Evolutionary conservation across 208 protist species (phyloP).

Genomic region (Trypanosoma platydactyli): DNA sequence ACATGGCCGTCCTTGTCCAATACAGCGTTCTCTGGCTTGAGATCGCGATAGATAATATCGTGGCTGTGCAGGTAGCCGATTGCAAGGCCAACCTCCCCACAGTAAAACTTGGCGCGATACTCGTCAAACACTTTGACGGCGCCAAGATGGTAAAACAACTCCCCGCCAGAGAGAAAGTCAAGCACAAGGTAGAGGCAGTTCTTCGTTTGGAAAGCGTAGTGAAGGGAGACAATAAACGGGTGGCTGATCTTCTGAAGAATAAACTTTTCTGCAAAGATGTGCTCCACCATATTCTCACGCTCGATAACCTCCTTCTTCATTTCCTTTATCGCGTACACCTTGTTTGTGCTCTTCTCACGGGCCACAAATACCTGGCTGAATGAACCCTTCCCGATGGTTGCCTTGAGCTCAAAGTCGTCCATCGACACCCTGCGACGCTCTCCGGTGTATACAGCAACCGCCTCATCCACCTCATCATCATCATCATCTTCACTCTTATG

Average conservation of each 20-base stretch:
- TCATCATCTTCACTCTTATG: slow-evolving; percentile 36
- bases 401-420: slow-evolving; percentile 86
- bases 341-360: slow-evolving; percentile 74
- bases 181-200: slow-evolving; percentile 92
- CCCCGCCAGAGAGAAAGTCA: slow-evolving; percentile 91
- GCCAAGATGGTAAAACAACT: slow-evolving; percentile 87
- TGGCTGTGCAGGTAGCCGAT: slow-evolving; percentile 91
- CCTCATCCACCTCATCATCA: too few relatives aligned
- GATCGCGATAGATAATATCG: slow-evolving; percentile 93
- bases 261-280: slow-evolving; percentile 86
- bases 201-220: slow-evolving; percentile 95
- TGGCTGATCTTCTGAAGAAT: slow-evolving; percentile 93
- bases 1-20: slow-evolving; percentile 83
- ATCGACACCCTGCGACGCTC: slow-evolving; percentile 60
- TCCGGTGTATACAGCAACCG: slow-evolving; percentile 29
- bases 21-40: slow-evolving; percentile 92
- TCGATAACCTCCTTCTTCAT: slow-evolving; percentile 78
- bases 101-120: slow-evolving; percentile 88
- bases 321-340: slow-evolving; percentile 93
- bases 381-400: slow-evolving; percentile 91
- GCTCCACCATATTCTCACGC: slow-evolving; percentile 54
- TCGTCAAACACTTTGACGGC: slow-evolving; percentile 61
- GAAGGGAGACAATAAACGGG: slow-evolving; percentile 94
- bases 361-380: slow-evolving; percentile 94
- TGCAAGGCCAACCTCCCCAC: slow-evolving; percentile 87